Base-by-base conservation (phyloP, 2,329 filamentous ascomycete species). In the Fusarium nelsonii region DNA sequence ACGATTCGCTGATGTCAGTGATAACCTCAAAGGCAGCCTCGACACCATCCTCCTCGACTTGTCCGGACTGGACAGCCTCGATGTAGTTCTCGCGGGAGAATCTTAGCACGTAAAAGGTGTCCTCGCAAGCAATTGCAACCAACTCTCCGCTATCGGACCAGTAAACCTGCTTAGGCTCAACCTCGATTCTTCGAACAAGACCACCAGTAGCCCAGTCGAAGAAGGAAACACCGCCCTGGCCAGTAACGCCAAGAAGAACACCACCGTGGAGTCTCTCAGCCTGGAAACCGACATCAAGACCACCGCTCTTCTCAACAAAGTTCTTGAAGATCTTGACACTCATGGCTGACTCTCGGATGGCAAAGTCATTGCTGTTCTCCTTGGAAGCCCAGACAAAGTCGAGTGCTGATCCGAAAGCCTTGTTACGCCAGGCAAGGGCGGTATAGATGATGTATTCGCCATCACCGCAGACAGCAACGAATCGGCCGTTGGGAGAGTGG, bases 391-490 rank as follows among this genome's bases (percentile, higher is more conserved):
- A 99, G 12, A 92, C 94, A 79, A 99, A 99, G 81, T 99, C 96
- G 53, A 98, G 83, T 8, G 95, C 96, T 40, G 93, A 94, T 23
- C 96, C 96, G 76, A 99, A 99, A 5, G 94, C 94, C 84, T 98
- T 97, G 82, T 99, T 98, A 78, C 96, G 90, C 88, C 97, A 97
- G 4, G 95, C 95, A 61, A 98, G 87, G 58, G 96, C 94, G 30
- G 96, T 98, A 83, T 98, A 98, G 75, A 98, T 97, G 79, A 98
- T 98, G 82, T 97, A 99, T 81, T 99, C 96, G 67, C 96, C 96
- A 78, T 99, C 96, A 71, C 96, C 96, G 71, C 95, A 98, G 48
- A 86, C 84, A 18, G 84, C 80, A 49, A 96, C 92, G 72, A 96
- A 96, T 64, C 94, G 90, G 52, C 94, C 94, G 74, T 99, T 99